Evolutionary conservation across 768 basidiomycete species (phyloP).

Genomic region (Glaciozyma martinii): DNA sequence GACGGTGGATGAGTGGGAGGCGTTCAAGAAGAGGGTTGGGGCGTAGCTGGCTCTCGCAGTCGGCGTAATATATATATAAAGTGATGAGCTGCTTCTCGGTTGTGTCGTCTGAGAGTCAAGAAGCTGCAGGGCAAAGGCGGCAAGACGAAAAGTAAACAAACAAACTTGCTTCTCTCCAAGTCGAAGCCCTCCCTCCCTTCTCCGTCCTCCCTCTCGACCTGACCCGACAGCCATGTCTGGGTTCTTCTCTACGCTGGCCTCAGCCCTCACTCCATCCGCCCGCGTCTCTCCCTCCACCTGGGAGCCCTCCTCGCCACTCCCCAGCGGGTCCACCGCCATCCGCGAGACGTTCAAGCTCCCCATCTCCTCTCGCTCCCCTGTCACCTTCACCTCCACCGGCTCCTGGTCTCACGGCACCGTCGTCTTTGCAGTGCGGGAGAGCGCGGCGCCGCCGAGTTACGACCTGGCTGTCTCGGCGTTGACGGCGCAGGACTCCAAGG

Average conservation of each 20-base stretch:
- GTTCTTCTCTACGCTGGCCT: background rate
- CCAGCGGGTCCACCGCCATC: background rate
- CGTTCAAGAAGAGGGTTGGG: conserved; percentile 14
- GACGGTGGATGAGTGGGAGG: conserved; percentile 21
- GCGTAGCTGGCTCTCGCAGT: background rate
- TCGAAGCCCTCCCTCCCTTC: too few species aligned
- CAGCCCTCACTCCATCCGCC: background rate
- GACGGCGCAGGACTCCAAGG: background rate
- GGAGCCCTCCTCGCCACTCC: background rate
- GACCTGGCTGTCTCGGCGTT: background rate
- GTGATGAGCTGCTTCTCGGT: background rate
- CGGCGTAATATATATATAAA: background rate
- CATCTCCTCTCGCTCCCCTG: too few species aligned
- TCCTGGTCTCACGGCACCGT: conserved; percentile 6
- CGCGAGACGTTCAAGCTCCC: background rate
- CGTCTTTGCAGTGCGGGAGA: background rate
- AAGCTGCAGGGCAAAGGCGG: too few species aligned
- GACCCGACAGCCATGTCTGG: background rate
- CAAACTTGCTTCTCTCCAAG: too few species aligned
- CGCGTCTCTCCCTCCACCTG: background rate
- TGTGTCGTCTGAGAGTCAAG: too few species aligned
- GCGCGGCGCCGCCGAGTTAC: background rate
- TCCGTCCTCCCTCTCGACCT: too few species aligned
- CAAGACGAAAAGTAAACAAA: background rate
- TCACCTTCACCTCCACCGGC: background rate